A percentile compares a stretch with the other conserved stretches of the same genome.
phyloP scores from a whole-genome alignment of 2,329 filamentous ascomycete species.

The Diaporthe citrichinensis region DNA sequence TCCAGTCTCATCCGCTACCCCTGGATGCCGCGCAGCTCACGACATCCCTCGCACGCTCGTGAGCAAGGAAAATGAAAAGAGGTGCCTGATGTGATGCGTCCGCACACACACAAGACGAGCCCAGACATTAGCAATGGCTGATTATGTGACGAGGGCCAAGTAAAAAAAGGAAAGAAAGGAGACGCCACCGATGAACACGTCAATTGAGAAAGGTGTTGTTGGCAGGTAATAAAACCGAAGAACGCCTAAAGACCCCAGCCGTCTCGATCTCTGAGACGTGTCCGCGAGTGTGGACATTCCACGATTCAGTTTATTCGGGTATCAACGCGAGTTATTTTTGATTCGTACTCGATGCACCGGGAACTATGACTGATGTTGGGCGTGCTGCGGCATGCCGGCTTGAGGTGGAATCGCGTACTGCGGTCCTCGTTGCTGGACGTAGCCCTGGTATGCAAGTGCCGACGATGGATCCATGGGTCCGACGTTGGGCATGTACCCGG shows the following conservation, averaged over 20 bases:
- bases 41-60: neutral
- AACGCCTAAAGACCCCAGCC: conserved; percentile 62
- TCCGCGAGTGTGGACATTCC: conserved; percentile 51
- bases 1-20: neutral
- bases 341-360: conserved; percentile 31
- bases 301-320: conserved; percentile 71
- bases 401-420: conserved; percentile 86
- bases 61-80: neutral
- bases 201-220: conserved; percentile 30
- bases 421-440: conserved; percentile 77
- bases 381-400: conserved; percentile 84
- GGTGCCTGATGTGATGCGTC: conserved; percentile 1
- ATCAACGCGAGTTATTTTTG: conserved; percentile 61
- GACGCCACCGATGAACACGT: conserved; percentile 41
- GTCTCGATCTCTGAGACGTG: conserved; percentile 55
- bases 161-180: conserved; percentile 44
- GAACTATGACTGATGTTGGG: conserved; percentile 81
- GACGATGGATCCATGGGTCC: conserved; percentile 79
- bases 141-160: neutral
- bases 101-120: neutral
- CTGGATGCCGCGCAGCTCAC: conserved; percentile 5
- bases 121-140: conserved; percentile 35
- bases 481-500: conserved; percentile 74
- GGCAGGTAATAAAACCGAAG: conserved; percentile 42
- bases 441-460: conserved; percentile 86